phyloP scores from a whole-genome alignment of 805 yeast species.

The Schwanniomyces polymorphus region DNA sequence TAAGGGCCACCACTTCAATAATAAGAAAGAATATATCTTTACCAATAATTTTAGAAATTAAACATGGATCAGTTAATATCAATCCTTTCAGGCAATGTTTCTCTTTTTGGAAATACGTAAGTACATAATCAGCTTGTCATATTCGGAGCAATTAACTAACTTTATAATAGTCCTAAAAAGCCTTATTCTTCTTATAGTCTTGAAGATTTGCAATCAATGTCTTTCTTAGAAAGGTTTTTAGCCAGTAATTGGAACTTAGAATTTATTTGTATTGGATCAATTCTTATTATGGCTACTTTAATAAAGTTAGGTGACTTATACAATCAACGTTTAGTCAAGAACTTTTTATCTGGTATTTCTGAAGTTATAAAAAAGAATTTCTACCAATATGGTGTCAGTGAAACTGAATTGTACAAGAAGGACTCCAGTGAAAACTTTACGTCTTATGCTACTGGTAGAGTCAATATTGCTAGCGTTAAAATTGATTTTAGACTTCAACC shows the following conservation, averaged over 20 bases:
- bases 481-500: constrained; percentile 66
- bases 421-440: constrained; percentile 64
- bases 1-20: background rate
- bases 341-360: constrained; percentile 49
- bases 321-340: constrained; percentile 58
- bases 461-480: constrained; percentile 63
- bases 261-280: constrained; percentile 50
- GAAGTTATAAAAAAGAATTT: constrained; percentile 66
- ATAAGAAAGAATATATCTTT: background rate
- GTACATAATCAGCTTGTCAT: background rate
- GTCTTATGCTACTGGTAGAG: constrained; percentile 88
- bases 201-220: constrained; percentile 60
- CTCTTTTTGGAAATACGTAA: background rate
- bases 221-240: constrained; percentile 56
- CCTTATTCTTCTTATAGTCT: constrained; percentile 28
- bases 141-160: background rate
- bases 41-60: background rate
- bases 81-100: background rate
- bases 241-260: constrained; percentile 81
- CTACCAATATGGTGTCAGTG: constrained; percentile 68
- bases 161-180: constrained; percentile 5
- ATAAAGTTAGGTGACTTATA: constrained; percentile 59
- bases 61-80: background rate
- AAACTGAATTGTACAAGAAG: constrained; percentile 48
- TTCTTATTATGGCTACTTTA: constrained; percentile 47